Base-by-base conservation (phyloP, 2,329 filamentous ascomycete species). In the Teratosphaeria nubilosa region DNA sequence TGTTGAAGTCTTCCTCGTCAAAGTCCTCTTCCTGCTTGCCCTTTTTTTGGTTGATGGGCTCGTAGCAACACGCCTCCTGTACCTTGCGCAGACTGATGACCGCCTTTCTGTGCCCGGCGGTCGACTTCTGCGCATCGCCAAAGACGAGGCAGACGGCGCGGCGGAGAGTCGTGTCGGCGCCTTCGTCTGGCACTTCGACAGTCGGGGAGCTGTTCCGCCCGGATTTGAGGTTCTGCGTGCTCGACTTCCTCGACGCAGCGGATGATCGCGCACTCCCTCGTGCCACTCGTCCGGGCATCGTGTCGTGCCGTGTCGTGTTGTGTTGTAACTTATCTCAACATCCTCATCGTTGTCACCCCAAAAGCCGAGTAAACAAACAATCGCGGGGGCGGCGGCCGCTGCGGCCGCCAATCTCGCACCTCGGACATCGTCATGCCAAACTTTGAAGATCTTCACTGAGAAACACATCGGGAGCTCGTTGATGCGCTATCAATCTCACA, bases 31-130 rank as follows among this genome's bases (percentile, higher is more conserved):
- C 76, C 11, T 78, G 76, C 65, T 74, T 79, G 66, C 67, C 72
- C 68, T 81, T 82, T 62, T 80, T 82, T 27, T 75, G 74, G 25
- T 73, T 73, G 41, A 74, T 72, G 9, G 64, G 75, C 60, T 85
- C 81, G 55, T 81, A 83, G 62, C 79, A 82, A 75, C 90, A 96
- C 41, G 86, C 80, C 71, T 96, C 92, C 68, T 97, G 92, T 51
- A 96, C 82, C 74, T 96, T 96, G 63, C 92, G 85, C 60, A 99
- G 77, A 54, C 86, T 91, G 60, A 96, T 88, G 3, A 88, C 87
- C 0, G 96, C 81, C 71, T 97, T 97, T 60, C 92, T 81, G 72
- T 99, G 94, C 1, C 89, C 89, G 1, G 91, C 90, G 0, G 88
- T 95, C 1, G 89, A 95, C 66, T 87, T 86, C 73, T 99, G 94